Evolutionary conservation across 1,284 basidiomycete genomes (phyloP), one percentile per base, ranked within the genome.

Genomic region (Farysia itapuensis): DNA sequence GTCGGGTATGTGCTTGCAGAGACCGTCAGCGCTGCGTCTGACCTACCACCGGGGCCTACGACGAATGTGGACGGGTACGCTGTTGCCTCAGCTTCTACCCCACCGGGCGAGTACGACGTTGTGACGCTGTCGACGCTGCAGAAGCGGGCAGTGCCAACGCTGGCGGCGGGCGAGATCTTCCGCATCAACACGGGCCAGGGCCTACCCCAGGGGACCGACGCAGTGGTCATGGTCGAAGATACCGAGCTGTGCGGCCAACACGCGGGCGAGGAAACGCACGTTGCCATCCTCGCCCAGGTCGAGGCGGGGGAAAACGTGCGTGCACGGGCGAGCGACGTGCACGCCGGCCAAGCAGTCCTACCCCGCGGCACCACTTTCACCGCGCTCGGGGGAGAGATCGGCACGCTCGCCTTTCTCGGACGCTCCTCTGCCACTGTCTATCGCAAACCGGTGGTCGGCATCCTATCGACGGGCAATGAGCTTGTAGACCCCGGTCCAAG

Each of bases 1-100:
- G 79, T 81, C 24, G 88, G 87, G 0, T 81, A 85, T 59, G 81
- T 91, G 11, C 80, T 92, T 2, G 88, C 88, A 0, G 85, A 89
- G 70, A 84, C 89, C 50, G 82, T 91, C 1, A 78, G 80, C 43
- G 85, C 88, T 1, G 77, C 82, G 0, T 79, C 82, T 30, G 80
- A 89, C 64, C 52, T 77, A 0, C 77, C 77, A 1, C 54, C 53
- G 2, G 59, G 53, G 0, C 77, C 80, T 4, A 89, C 88, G 0
- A 90, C 89, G 5, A 92, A 85, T 54, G 88, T 90, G 9, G 90
- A 92, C 71, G 90, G 90, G 1, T 93, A 93, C 71, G 90, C 90
- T 2, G 76, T 91, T 2, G 82, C 63, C 29, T 61, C 77, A 3
- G 28, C 41, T 28, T 33, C 52, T 7, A 63, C 64, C 0, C 44